A percentile compares a stretch with the other conserved stretches of the same genome.
Evolutionary conservation across 305 asterid species (phyloP).

Genomic region (Ruellia speciosa): DNA sequence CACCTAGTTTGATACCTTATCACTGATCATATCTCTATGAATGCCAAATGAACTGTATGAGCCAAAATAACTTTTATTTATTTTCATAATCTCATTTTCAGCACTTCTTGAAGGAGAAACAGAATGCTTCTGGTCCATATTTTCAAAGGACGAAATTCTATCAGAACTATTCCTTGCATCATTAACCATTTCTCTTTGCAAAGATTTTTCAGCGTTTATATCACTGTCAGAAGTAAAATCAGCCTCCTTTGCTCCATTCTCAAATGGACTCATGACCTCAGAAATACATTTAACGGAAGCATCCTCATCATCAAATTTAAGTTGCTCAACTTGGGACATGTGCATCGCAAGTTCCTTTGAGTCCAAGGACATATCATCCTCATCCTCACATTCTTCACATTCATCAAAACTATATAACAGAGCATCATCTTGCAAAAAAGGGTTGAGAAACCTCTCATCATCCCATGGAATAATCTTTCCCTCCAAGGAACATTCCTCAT

Average conservation of each 20-base stretch:
- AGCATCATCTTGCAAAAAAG: conserved; percentile 74
- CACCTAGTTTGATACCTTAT: conserved; percentile 51
- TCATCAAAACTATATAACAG: conserved; percentile 67
- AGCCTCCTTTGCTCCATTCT: conserved; percentile 32
- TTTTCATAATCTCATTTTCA: conserved; percentile 35
- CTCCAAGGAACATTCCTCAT: conserved; percentile 26
- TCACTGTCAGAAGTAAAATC: conserved; percentile 24
- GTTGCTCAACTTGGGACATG: conserved; percentile 38
- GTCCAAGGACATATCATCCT: conserved; percentile 31
- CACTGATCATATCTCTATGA: conserved; percentile 94
- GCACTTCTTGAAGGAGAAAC: conserved; percentile 28
- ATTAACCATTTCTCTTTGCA: conserved; percentile 17
- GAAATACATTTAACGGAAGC: conserved; percentile 22
- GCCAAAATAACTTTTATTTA: conserved; percentile 66
- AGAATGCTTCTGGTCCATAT: conserved; percentile 12
- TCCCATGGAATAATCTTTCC: conserved; percentile 56
- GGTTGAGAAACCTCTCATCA: conserved; percentile 59
- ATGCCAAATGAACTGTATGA: conserved; percentile 83
- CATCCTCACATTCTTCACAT: conserved; percentile 53
- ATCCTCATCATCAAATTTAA: conserved; percentile 36
- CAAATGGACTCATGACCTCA: conserved; percentile 24
- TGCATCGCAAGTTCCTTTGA: conserved; percentile 35
- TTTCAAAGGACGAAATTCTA: conserved; percentile 21
- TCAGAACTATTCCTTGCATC: conserved; percentile 19
- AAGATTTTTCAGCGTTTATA: conserved; percentile 21